A percentile compares a stretch with the other conserved stretches of the same genome.
These are phyloP conservation scores for Albifimbria verrucaria DNA, from an alignment of 2,329 filamentous ascomycete genomes.

Conservation along the genomic window DNA sequence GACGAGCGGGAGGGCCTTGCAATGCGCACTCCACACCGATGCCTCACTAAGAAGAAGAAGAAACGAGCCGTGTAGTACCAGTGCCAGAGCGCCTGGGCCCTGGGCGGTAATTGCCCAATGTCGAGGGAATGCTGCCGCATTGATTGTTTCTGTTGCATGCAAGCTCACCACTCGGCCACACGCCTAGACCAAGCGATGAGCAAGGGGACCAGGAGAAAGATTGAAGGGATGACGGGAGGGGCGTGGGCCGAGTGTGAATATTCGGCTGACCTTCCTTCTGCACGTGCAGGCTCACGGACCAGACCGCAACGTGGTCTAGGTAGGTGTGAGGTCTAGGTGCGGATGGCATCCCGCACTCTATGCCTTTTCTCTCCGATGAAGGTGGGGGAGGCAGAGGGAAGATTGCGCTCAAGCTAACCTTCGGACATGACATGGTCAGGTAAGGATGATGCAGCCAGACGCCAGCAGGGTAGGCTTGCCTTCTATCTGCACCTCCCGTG, in stretches of 20 bases:
- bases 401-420: not conserved
- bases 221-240: not conserved
- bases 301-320: not conserved
- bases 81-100: too few species aligned
- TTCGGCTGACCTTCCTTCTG: not conserved
- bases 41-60: not conserved
- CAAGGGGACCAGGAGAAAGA: too few species aligned
- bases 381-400: not conserved
- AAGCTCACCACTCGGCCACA: too few species aligned
- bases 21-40: not conserved
- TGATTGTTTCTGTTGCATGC: too few species aligned
- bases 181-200: too few species aligned
- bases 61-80: too few species aligned
- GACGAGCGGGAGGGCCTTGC: not conserved
- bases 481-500: too few species aligned
- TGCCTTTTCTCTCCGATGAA: not conserved
- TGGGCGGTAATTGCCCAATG: too few species aligned
- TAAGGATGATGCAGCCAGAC: too few species aligned
- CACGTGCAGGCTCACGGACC: not conserved
- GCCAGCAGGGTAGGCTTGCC: too few species aligned
- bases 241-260: not conserved
- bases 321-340: not conserved
- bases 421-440: not conserved
- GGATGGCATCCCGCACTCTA: not conserved
- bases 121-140: too few species aligned